These are phyloP conservation scores for Pelargonium nanum DNA, from an alignment of 345 rosid genomes.

Conservation along the genomic window DNA sequence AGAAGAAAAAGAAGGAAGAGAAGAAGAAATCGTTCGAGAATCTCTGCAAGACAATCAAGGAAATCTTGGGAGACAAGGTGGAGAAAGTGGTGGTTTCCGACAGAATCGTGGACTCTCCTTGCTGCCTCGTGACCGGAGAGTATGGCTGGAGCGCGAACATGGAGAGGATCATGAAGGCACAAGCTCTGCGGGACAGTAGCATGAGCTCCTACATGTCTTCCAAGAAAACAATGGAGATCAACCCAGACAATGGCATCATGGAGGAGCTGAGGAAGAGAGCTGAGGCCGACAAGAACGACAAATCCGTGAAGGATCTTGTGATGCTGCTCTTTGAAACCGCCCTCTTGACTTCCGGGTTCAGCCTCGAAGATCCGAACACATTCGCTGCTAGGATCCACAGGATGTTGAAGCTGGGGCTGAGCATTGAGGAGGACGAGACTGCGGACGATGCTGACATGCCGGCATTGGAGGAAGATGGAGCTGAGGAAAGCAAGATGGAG, in stretches of 20 bases:
- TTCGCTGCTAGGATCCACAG: constrained; percentile 36
- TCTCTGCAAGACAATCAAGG: constrained; percentile 33
- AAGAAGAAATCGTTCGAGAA: constrained; percentile 31
- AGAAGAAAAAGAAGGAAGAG: constrained; percentile 33
- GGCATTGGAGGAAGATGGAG: constrained; percentile 33
- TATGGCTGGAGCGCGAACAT: constrained; percentile 42
- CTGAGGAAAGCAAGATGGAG: constrained; percentile 46
- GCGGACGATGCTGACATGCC: constrained; percentile 34
- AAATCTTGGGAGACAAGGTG: constrained; percentile 32
- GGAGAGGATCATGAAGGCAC: constrained; percentile 46
- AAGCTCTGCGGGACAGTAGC: constrained; percentile 36
- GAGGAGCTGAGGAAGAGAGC: constrained; percentile 43
- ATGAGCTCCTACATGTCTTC: constrained; percentile 44
- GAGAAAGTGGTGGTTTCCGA: constrained; percentile 38
- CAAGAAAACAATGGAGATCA: constrained; percentile 46
- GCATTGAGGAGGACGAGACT: constrained; percentile 33
- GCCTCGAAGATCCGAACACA: constrained; percentile 37
- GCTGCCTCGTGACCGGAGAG: constrained; percentile 39
- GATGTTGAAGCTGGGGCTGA: constrained; percentile 39
- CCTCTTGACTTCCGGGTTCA: constrained; percentile 33
- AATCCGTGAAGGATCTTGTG: constrained; percentile 34
- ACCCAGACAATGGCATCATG: constrained; percentile 40
- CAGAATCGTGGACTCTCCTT: constrained; percentile 37
- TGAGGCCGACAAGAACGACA: constrained; percentile 37
- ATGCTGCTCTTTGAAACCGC: constrained; percentile 36